Percentiles rank a stretch among this genome's conserved stretches.
Conservation (phyloP, 257 asterid genomes). For the Nicotiana tabacum region DNA sequence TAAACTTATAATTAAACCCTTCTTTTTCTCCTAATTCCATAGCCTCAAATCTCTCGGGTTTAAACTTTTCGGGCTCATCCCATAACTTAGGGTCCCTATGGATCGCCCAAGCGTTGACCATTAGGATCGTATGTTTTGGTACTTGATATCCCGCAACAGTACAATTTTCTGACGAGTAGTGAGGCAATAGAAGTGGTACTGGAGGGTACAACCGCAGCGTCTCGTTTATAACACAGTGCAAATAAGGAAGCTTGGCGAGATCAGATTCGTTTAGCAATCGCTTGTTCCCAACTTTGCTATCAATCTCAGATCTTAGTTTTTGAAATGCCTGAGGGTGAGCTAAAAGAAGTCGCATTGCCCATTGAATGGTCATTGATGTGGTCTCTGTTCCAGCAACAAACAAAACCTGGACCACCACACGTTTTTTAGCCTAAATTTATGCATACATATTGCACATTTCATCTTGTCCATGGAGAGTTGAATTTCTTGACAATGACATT, state of each 20-base stretch:
- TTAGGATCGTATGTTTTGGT: constrained; percentile 32
- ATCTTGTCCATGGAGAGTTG: too few species aligned
- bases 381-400: constrained; percentile 55
- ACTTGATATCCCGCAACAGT: constrained; percentile 33
- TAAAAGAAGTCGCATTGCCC: constrained; percentile 45
- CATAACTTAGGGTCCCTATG: constrained; percentile 53
- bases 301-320: constrained; percentile 43
- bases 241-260: constrained; percentile 44
- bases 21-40: constrained; percentile 21
- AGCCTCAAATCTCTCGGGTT: constrained; percentile 39
- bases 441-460: too few species aligned
- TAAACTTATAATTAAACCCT: constrained; percentile 22
- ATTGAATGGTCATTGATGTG: constrained; percentile 27
- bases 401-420: constrained; percentile 25
- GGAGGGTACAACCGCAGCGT: constrained; percentile 44
- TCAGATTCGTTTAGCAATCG: constrained; percentile 41
- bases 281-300: constrained; percentile 32
- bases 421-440: too few species aligned
- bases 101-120: constrained; percentile 49
- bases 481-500: too few species aligned
- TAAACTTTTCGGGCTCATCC: constrained; percentile 44
- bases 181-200: constrained; percentile 49
- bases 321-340: constrained; percentile 27
- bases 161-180: constrained; percentile 32
- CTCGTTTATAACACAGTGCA: constrained; percentile 44